Conservation (phyloP, 139 green algal genomes). For the Chlamydomonas eustigma region DNA sequence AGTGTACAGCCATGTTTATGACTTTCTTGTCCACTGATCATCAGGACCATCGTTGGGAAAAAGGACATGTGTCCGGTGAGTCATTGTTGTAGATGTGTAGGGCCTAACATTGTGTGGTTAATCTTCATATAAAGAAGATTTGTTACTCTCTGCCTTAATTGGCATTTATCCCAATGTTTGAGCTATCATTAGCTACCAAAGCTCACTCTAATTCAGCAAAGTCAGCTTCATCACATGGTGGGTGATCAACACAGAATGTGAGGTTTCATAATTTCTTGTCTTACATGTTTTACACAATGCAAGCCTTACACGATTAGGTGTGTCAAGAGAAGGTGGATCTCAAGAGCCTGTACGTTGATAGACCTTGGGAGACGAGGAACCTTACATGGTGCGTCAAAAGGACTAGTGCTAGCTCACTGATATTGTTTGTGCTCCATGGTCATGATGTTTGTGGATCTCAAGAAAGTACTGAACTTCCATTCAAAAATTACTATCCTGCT, state of each 20-base stretch:
- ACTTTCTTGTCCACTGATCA: neutral
- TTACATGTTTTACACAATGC: neutral
- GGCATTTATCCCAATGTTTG: too few relatives aligned
- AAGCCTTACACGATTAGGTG: neutral
- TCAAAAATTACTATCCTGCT: neutral
- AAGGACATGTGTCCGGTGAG: slow-evolving; percentile 69
- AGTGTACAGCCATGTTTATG: neutral
- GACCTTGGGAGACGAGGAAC: slow-evolving; percentile 74
- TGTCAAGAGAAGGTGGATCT: slow-evolving; percentile 79
- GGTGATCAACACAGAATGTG: neutral
- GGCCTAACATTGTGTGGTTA: neutral
- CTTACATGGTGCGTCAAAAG: slow-evolving; percentile 47
- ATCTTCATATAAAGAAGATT: too few relatives aligned
- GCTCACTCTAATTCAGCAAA: neutral
- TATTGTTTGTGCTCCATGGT: neutral
- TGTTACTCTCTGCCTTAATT: too few relatives aligned
- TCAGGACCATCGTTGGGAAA: slow-evolving; percentile 82
- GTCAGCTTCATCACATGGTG: neutral
- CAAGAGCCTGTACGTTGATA: slow-evolving; percentile 41
- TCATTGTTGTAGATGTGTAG: neutral
- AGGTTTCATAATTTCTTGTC: neutral
- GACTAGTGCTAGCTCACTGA: neutral
- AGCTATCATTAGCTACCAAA: too few relatives aligned
- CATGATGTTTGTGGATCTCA: neutral
- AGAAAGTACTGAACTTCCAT: neutral